Base-by-base conservation (phyloP, 1,139 yeast genomes). In the Candida sp. region DNA sequence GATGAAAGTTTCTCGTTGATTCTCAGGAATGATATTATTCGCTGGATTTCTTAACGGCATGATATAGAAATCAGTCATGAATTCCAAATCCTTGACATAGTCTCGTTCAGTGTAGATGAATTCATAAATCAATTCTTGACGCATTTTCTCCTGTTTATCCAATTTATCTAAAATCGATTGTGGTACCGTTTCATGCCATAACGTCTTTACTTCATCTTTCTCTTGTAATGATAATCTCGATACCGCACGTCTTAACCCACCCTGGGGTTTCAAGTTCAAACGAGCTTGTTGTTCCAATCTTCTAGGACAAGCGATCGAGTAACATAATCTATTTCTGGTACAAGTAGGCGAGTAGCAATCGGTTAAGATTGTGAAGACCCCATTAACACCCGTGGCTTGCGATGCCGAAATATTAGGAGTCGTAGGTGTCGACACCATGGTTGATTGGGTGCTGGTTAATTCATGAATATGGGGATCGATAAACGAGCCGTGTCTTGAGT, bases 261-360 rank as follows among this genome's bases (percentile, higher is more conserved):
- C 93, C 55, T 87, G 87, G 5, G 95, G 90, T 61, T 89, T 88
- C 80, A 88, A 75, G 56, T 90, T 89, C 47, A 89, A 75, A 45
- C 98, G 75, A 2, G 97, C 97, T 60, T 93, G 98, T 62, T 93
- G 99, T 64, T 93, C 99, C 41, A 93, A 71, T 52, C 99, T 79
- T 53, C 97, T 79, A 8, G 99, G 99, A 67, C 99, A 93, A n/a
- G 97, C 95, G 53, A 93, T 91, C 43, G 96, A 87, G 64, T 93
- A 93, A 66, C 99, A 93, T 37, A 93, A 70, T 33, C 81, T 75
- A 58, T 89, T 95, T 44, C 96, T 73, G 4, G 96, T 85, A 68
- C 99, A 93, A 0, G 99, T 93, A 32, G 99, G 96, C 0, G 97
- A 90, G 59, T 93, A 93, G 66, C 99, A 93, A 56, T 91, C 97